A percentile compares a stretch with the other conserved stretches of the same genome.
phyloP scores from a whole-genome alignment of 768 basidiomycete genomes.

The Calocybe gangraenosa region DNA sequence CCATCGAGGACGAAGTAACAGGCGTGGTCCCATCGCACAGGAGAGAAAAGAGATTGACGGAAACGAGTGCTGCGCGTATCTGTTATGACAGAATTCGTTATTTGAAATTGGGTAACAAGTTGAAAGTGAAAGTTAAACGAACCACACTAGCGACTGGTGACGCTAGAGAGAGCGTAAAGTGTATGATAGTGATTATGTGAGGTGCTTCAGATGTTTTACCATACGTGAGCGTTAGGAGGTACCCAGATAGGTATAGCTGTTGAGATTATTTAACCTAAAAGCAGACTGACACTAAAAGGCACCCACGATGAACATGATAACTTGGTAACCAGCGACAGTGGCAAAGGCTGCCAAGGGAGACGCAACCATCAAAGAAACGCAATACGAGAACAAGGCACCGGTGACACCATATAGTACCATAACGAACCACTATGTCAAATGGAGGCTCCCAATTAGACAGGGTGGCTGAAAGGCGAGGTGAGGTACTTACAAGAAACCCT shows the following conservation, averaged over 20 bases:
- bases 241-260: constrained; percentile 61
- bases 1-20: constrained; percentile 43
- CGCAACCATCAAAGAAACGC: constrained; percentile 51
- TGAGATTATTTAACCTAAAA: neutral
- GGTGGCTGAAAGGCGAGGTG: neutral
- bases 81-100: constrained; percentile 22
- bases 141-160: constrained; percentile 71
- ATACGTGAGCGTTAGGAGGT: constrained; percentile 72
- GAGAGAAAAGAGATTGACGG: constrained; percentile 72
- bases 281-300: neutral
- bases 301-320: constrained; percentile 68
- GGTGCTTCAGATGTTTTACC: constrained; percentile 54
- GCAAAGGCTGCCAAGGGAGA: constrained; percentile 76
- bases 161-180: constrained; percentile 64
- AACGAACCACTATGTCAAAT: constrained; percentile 55
- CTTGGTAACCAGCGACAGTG: constrained; percentile 65
- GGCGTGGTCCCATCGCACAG: constrained; percentile 55
- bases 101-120: neutral
- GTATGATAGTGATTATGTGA: constrained; percentile 55
- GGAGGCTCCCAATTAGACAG: neutral
- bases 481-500: constrained; percentile 50
- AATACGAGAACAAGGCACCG: constrained; percentile 67
- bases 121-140: constrained; percentile 19
- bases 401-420: constrained; percentile 68
- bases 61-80: constrained; percentile 69